Evolutionary conservation across 148 eudicot genomes (phyloP), one percentile per base, ranked within the genome.

Genomic region (Vaccinium macrocarpon): DNA sequence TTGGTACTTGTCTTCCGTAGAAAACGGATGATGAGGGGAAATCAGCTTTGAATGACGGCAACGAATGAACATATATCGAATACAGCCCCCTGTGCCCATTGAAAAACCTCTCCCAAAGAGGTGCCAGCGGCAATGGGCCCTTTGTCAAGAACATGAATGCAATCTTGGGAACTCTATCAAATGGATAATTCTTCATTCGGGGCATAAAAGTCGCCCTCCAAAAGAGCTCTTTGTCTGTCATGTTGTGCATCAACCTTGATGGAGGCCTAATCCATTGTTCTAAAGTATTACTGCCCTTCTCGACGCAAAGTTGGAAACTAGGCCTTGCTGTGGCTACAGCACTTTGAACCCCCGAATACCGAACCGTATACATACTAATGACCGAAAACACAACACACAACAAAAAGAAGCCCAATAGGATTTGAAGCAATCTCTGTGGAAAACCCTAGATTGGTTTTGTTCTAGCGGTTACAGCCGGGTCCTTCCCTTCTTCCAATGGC

Each of bases 131-230:
- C 92, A 96, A 90, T 23, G 98, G 99, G 25, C 99, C 99, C 80
- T 94, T 96, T 2, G 97, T 84, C 94, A 96, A 90, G 91, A 96
- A 96, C 99, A 96, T 96, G 83, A 96, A 96, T 8, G 99, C 99
- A 84, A 96, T 87, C 87, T 94, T 96, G 12, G 99, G 98, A 64
- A 82, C 84, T 86, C 98, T 90, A 2, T 35, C 29, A 59, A 92
- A 96, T 2, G 98, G 98, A 82, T 92, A 92, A 62, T 84, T 89
- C 62, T 89, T 91, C 18, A 93, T 89, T 5, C 84, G 81, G 25
- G 98, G 96, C 78, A 80, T 92, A 76, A 94, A 86, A 12, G 98
- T 87, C 1, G 98, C 96, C 88, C 97, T 91, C 98, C 98, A 96
- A 64, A 94, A 87, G 79, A 96, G 91, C 90, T 94, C 93, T 32